Conservation (phyloP, 2,329 filamentous ascomycete species). For the Botrytis cinerea region DNA sequence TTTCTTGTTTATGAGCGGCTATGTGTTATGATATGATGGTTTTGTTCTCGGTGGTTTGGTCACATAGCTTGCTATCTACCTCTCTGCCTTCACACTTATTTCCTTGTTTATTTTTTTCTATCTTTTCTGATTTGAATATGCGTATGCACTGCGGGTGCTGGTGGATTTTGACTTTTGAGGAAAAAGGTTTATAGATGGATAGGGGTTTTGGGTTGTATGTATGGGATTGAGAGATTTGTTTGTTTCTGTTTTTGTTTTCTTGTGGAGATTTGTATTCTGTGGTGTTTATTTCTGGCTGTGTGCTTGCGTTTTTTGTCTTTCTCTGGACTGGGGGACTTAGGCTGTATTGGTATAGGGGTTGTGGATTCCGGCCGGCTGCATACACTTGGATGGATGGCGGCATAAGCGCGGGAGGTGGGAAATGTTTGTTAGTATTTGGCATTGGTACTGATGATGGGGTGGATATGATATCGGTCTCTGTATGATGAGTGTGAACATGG, state of each 20-base stretch:
- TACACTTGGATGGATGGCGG: conserved; percentile 15
- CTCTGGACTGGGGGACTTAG: background rate
- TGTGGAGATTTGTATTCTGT: background rate
- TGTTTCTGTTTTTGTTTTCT: background rate
- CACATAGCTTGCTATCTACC: conserved; percentile 19
- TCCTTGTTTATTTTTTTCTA: background rate
- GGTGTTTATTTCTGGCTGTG: background rate
- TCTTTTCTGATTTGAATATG: background rate
- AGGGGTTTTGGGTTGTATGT: background rate
- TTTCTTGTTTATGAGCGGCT: conserved; percentile 8
- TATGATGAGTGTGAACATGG: background rate
- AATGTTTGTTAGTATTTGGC: conserved; percentile 4
- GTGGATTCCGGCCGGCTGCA: conserved; percentile 7
- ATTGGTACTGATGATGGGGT: background rate
- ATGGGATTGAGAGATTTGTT: conserved; percentile 6
- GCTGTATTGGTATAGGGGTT: conserved; percentile 16
- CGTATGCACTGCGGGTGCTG: conserved; percentile 7
- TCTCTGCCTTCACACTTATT: background rate
- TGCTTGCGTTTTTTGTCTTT: background rate
- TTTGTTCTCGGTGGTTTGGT: conserved; percentile 14
- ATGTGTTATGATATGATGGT: conserved; percentile 18
- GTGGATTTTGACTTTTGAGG: background rate
- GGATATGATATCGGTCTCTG: background rate
- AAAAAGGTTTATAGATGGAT: conserved; percentile 20
- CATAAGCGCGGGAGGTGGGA: background rate